phyloP scores from a whole-genome alignment of 768 basidiomycete genomes.

The Galerina marginata region DNA sequence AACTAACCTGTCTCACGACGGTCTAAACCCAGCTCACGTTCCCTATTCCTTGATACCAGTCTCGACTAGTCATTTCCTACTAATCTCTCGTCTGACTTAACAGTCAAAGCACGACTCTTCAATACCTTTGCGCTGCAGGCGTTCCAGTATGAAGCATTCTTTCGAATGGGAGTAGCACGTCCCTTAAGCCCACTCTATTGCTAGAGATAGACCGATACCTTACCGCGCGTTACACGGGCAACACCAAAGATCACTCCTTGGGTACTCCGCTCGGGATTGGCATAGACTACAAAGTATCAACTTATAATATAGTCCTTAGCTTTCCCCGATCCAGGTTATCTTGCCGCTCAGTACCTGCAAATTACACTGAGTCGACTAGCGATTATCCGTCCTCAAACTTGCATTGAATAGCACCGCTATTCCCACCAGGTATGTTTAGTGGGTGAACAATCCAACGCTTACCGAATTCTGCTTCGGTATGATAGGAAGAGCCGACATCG shows the following conservation, averaged over 20 bases:
- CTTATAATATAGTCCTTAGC: not conserved
- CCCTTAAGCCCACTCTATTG: constrained; percentile 15
- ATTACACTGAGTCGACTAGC: constrained; percentile 1
- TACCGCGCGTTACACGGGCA: constrained; percentile 10
- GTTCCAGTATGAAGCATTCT: constrained; percentile 12
- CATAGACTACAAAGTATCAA: not conserved
- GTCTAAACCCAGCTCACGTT: constrained; percentile 85
- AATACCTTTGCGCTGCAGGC: constrained; percentile 13
- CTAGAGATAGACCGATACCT: constrained; percentile 15
- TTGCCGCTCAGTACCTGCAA: not conserved
- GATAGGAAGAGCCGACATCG: constrained; percentile 84
- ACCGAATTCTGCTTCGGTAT: constrained; percentile 82
- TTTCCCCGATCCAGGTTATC: not conserved
- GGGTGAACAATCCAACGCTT: constrained; percentile 85
- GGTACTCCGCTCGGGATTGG: constrained; percentile 9
- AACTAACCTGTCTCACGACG: constrained; percentile 87
- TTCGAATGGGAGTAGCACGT: constrained; percentile 16
- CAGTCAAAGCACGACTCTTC: constrained; percentile 5
- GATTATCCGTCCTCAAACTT: not conserved
- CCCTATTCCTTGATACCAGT: constrained; percentile 47
- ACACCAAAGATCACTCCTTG: constrained; percentile 5
- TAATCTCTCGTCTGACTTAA: not conserved
- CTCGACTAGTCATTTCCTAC: constrained; percentile 16
- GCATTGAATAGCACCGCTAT: constrained; percentile 8
- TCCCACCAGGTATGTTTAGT: constrained; percentile 37